Base-by-base conservation (phyloP, 2,329 filamentous ascomycete species). In the Ceratocystiopsis brevicomis region DNA sequence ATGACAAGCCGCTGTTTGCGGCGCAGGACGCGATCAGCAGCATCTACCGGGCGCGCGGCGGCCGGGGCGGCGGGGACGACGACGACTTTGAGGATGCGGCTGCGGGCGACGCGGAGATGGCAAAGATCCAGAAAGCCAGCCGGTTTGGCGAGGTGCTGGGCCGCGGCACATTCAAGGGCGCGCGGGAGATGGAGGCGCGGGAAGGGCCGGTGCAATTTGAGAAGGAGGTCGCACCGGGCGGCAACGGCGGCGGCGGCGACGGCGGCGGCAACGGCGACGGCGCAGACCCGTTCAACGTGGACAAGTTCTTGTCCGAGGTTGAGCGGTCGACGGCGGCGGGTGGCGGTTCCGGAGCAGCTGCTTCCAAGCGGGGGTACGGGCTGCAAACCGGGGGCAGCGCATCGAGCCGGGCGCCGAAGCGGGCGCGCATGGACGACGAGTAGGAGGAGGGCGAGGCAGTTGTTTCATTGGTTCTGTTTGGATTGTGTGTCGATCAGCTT, bases 121-220 rank as follows among this genome's bases (percentile, higher is more conserved):
- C 81, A 53, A 82, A 80, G 61, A 92, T 98, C 49, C 79, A 87
- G 52, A 90, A 85, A 62, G 71, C 74, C 6, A 84, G 76, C 57
- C 72, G 87, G 14, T 96, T 96, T 52, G 71, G 71, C 30, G 90
- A 96, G 56, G 83, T 83, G 1, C 62, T 96, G 41, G 90, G 90
- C 16, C 79, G 77, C 54, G 87, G 90, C 49, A 92, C 85, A 2
- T 96, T 96, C 62, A 87, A 86, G 61, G 88, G 88, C 12, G 74
- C 84, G 5, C 78, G 73, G 45, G 79, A 93, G 52, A 81, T 78
- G 42, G 87, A 94, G 75, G 76, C 74, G 48, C 75, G 87, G 44
- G 83, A 92, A 53, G 90, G 90, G 6, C 90, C 90, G 0, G 90
- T 98, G 25, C 83, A 94, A 59, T 98, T 98, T 54, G 88, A 96